Conservation (phyloP, 2,329 filamentous ascomycete species). For the Botrytis pseudocinerea region DNA sequence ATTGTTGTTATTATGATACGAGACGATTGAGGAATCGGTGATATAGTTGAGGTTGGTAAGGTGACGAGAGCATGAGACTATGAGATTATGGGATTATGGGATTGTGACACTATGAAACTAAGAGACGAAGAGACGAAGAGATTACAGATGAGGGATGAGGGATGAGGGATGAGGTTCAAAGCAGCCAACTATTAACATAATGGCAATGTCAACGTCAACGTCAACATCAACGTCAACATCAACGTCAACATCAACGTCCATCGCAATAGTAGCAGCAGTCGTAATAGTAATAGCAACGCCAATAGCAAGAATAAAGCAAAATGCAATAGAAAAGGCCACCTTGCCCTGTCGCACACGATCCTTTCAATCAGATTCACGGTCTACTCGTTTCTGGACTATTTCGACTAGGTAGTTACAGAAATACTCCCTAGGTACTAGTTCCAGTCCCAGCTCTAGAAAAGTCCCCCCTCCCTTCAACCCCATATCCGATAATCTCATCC, state of each 20-base stretch:
- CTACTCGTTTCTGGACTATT: background rate
- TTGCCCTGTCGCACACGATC: background rate
- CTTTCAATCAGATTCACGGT: constrained; percentile 4
- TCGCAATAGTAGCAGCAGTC: background rate
- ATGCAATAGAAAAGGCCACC: background rate
- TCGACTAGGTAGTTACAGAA: constrained; percentile 8
- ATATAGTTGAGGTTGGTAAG: background rate
- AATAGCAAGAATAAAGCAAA: background rate
- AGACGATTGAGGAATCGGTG: background rate
- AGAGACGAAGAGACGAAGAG: no score
- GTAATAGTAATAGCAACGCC: no score
- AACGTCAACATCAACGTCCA: no score
- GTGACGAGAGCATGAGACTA: background rate
- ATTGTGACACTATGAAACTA: background rate
- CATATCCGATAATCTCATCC: background rate
- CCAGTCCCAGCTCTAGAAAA: constrained; percentile 1
- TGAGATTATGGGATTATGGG: background rate
- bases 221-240: background rate
- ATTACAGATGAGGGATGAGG: background rate
- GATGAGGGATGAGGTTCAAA: background rate
- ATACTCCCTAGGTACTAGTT: background rate
- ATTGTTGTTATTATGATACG: background rate
- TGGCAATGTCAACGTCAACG: background rate
- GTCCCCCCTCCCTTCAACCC: background rate
- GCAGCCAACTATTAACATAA: background rate